phyloP scores from a whole-genome alignment of 495 filamentous ascomycete genomes.

The Penicillium mononematosum region DNA sequence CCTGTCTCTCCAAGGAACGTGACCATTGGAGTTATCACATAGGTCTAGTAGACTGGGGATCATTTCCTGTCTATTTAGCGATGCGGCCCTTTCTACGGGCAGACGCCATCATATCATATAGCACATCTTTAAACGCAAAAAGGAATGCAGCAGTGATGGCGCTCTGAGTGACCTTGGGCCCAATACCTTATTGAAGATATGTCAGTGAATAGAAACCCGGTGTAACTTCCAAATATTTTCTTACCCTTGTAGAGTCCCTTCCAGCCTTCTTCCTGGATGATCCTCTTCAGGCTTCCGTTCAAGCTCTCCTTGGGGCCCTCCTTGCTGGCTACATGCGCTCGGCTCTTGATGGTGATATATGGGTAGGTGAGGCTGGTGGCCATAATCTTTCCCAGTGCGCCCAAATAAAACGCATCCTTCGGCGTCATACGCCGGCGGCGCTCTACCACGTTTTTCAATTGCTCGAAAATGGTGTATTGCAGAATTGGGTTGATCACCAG shows the following conservation, averaged over 20 bases:
- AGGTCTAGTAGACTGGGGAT: background rate
- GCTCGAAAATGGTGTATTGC: slow-evolving; percentile 98
- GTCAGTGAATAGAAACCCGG: background rate
- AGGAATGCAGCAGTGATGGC: slow-evolving; percentile 94
- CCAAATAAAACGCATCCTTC: slow-evolving; percentile 83
- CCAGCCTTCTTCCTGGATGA: slow-evolving; percentile 86
- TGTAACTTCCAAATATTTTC: slow-evolving; percentile 7
- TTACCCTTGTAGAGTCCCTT: slow-evolving; percentile 87
- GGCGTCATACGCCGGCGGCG: slow-evolving; percentile 70
- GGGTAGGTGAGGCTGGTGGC: slow-evolving; percentile 95
- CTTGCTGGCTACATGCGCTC: slow-evolving; percentile 84
- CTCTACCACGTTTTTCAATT: slow-evolving; percentile 79
- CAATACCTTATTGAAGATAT: slow-evolving; percentile 63
- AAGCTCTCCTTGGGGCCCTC: slow-evolving; percentile 69
- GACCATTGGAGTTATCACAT: background rate
- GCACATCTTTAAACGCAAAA: slow-evolving; percentile 95
- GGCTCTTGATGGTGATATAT: slow-evolving; percentile 96
- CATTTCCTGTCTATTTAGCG: slow-evolving; percentile 27
- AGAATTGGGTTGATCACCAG: slow-evolving; percentile 97
- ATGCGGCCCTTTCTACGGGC: slow-evolving; percentile 51
- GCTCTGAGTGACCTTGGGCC: slow-evolving; percentile 92
- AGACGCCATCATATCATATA: slow-evolving; percentile 62
- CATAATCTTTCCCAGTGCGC: slow-evolving; percentile 89
- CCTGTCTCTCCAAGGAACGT: background rate
- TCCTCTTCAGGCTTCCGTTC: slow-evolving; percentile 67